Evolutionary conservation across 75 land plant species (phyloP).

Genomic region (Ceratopteris richardii): DNA sequence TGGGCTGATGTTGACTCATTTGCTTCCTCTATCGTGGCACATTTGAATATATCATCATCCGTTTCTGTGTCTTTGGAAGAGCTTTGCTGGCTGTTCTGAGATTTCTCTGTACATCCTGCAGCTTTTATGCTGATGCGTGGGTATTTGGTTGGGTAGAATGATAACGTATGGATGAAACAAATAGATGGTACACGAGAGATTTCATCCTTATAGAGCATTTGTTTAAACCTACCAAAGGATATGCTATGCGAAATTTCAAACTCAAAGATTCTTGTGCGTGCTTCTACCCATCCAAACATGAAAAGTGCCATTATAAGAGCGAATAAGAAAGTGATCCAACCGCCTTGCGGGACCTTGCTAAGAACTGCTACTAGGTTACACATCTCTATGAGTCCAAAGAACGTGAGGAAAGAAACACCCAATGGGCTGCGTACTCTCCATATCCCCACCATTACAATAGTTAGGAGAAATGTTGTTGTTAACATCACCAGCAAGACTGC

Average conservation of each 20-base stretch:
- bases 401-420: neutral
- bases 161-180: constrained; percentile 17
- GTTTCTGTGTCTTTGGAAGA: no score
- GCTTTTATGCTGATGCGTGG: no score
- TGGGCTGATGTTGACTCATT: no score
- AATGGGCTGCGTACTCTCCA: neutral
- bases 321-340: constrained; percentile 7
- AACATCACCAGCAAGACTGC: constrained; percentile 9
- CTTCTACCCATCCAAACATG: constrained; percentile 11
- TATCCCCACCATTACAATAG: constrained; percentile 3
- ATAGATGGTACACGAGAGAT: constrained; percentile 23
- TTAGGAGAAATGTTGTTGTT: neutral
- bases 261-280: constrained; percentile 5
- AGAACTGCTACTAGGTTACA: constrained; percentile 1
- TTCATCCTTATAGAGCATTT: constrained; percentile 8
- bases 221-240: constrained; percentile 8
- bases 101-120: no score
- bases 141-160: constrained; percentile 1
- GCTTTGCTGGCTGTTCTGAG: no score
- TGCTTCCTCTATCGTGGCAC: no score
- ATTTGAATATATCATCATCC: no score
- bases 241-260: constrained; percentile 23
- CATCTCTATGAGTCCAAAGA: constrained; percentile 9
- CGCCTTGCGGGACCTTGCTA: constrained; percentile 10
- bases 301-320: neutral